A percentile compares a stretch with the other conserved stretches of the same genome.
Evolutionary conservation across 257 asterid species (phyloP).

Genomic region (Coffea eugenioides): DNA sequence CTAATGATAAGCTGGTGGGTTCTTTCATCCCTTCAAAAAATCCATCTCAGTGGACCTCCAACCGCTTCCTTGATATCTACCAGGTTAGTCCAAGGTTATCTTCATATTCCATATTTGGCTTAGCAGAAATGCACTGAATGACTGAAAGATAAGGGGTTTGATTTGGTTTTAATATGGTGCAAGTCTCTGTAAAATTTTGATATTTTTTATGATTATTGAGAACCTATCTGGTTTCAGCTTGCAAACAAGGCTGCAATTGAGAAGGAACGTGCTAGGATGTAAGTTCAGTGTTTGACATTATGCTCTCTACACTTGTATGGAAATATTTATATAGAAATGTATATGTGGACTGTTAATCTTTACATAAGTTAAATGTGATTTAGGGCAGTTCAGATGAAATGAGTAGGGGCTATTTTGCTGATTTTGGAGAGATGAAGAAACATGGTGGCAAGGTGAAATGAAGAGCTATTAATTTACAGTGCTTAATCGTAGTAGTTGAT

Average conservation of each 20-base stretch:
- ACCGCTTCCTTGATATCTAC: conserved; percentile 70
- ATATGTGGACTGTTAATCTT: conserved; percentile 13
- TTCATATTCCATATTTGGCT: background rate
- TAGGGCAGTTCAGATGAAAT: conserved; percentile 97
- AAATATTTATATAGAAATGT: conserved; percentile 5
- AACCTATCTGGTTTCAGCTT: conserved; percentile 41
- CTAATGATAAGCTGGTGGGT: background rate
- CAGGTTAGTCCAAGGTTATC: conserved; percentile 47
- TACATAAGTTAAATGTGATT: conserved; percentile 30
- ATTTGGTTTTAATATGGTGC: background rate
- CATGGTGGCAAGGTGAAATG: conserved; percentile 85
- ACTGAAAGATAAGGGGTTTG: background rate
- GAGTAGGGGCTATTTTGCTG: conserved; percentile 78
- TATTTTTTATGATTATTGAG: conserved; percentile 18
- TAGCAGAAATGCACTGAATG: background rate
- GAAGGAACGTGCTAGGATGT: conserved; percentile 88
- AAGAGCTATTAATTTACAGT: conserved; percentile 3
- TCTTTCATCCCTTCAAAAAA: conserved; percentile 31
- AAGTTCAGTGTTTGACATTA: conserved; percentile 30
- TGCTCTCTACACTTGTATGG: background rate
- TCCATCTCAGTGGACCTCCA: conserved; percentile 62
- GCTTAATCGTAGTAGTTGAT: background rate
- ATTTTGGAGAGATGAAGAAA: conserved; percentile 64
- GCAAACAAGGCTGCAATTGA: conserved; percentile 69
- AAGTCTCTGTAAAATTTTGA: background rate